Base-by-base conservation (phyloP, 768 basidiomycete genomes). In the Kwoniella dejecticola region DNA sequence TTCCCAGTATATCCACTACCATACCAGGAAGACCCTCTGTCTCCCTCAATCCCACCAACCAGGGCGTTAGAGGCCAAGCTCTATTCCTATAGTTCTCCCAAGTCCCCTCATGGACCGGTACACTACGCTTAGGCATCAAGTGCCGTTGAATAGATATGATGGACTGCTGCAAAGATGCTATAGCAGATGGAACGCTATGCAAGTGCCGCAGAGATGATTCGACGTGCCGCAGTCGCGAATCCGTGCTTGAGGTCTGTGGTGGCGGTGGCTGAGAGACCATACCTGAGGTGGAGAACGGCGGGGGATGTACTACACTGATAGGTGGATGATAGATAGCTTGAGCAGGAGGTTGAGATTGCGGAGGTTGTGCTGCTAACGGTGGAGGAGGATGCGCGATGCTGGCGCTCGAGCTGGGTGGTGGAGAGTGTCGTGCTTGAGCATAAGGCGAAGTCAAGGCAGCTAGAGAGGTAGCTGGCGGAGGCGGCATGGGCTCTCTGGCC, bases 51-150 rank as follows among this genome's bases (percentile, higher is more conserved):
- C 74, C 74, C 0, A 76, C 68, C 10, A 76, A 54, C 74, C 74
- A 76, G 3, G 74, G 74, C 21, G 74, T 72, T 17, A 76, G 42
- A 4, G 74, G 74, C 74, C 74, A 76, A 5, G 71, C 74, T 38
- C 69, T 50, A 13, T 65, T 62, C 2, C 74, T 49, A 50, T 73
- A 76, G 40, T 50, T 63, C 6, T 73, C 70, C 71, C 69, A 71
- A 1, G 65, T 49, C 13, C 13, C 7, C 8, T 72, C 71, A 8
- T 63, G 30, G 7, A 75, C 52, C 1, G 66, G 68, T 36, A 57
- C 31, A 52, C 26, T 21, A 23, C 65, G 31, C 23, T 33, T 49
- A 15, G 55, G 52, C 11, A 48, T 29, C 4, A 57, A 19, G 19
- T 54, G 31, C 17, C 64, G 49, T 17, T 68, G 66, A 1, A 73